A percentile compares a stretch with the other conserved stretches of the same genome.
Evolutionary conservation across 305 asterid genomes (phyloP).

Genomic region (Rubia occidens): DNA sequence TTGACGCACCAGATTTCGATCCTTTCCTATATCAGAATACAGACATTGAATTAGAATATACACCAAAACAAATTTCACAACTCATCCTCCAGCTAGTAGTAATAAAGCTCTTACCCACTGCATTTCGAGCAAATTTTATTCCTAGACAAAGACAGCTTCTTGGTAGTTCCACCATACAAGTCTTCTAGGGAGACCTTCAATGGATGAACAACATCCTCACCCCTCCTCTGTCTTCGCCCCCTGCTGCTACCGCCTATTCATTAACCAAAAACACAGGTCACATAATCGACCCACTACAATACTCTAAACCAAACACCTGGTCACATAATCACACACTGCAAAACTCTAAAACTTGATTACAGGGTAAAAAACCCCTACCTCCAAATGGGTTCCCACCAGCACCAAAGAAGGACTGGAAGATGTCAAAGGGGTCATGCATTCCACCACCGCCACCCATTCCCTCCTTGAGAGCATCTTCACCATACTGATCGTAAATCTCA

Average conservation of each 20-base stretch:
- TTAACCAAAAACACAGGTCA: not conserved
- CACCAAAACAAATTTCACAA: not conserved
- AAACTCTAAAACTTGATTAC: not conserved
- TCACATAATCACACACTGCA: not conserved
- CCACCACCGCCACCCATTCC: constrained; percentile 80
- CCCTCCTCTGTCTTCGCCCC: constrained; percentile 48
- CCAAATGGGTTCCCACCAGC: constrained; percentile 43
- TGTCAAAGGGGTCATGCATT: constrained; percentile 50
- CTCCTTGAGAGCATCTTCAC: constrained; percentile 92
- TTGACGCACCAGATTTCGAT: constrained; percentile 47
- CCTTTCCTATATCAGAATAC: constrained; percentile 31
- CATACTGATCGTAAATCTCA: constrained; percentile 79
- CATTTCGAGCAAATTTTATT: constrained; percentile 43
- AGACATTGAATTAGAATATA: not conserved
- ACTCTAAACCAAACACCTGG: not conserved
- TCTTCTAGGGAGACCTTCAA: constrained; percentile 49
- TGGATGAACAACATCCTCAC: constrained; percentile 46
- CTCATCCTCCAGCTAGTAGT: not conserved
- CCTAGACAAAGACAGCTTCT: constrained; percentile 47
- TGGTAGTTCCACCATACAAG: constrained; percentile 34
- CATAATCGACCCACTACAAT: not conserved
- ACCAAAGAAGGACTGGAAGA: constrained; percentile 50
- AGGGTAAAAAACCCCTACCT: constrained; percentile 19
- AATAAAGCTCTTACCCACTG: constrained; percentile 28
- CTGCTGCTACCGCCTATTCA: constrained; percentile 41